phyloP scores from a whole-genome alignment of 164 flowering plant species.

The Nymphaea thermarum region DNA sequence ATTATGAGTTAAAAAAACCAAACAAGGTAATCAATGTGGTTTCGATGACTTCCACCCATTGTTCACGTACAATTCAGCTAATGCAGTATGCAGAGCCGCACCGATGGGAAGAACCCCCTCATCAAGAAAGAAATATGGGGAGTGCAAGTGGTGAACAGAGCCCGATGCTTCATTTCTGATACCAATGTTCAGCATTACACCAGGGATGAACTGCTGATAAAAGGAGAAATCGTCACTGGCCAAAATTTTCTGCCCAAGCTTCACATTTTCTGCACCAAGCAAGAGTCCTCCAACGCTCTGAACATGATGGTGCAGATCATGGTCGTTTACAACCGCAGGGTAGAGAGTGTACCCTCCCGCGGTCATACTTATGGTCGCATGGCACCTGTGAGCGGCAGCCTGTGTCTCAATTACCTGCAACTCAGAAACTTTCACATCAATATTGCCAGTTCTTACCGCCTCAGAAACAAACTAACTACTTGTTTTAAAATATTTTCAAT shows the following conservation, averaged over 20 bases:
- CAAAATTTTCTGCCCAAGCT: conserved; percentile 35
- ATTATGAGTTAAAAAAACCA: no score
- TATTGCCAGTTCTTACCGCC: no score
- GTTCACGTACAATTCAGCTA: conserved; percentile 53
- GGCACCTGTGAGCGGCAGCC: conserved; percentile 62
- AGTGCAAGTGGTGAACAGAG: conserved; percentile 56
- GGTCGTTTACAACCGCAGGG: conserved; percentile 63
- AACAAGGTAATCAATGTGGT: no score
- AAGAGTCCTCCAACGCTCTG: conserved; percentile 34
- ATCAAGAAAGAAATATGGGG: conserved; percentile 72
- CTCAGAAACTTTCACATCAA: not conserved
- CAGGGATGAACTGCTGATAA: conserved; percentile 65
- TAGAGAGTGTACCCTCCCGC: conserved; percentile 31
- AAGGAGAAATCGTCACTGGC: conserved; percentile 91
- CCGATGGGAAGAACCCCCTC: conserved; percentile 83
- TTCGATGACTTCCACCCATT: no score
- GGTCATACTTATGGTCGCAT: conserved; percentile 30
- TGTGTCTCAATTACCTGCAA: conserved; percentile 61
- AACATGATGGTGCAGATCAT: conserved; percentile 35
- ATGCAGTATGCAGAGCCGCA: conserved; percentile 57
- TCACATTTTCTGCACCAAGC: conserved; percentile 50
- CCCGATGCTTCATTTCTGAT: conserved; percentile 61
- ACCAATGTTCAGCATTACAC: conserved; percentile 54
- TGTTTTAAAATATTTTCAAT: no score
- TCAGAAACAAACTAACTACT: no score